These are phyloP conservation scores for Claviceps quebecensis DNA, from an alignment of 2,329 filamentous ascomycete genomes.

Conservation along the genomic window DNA sequence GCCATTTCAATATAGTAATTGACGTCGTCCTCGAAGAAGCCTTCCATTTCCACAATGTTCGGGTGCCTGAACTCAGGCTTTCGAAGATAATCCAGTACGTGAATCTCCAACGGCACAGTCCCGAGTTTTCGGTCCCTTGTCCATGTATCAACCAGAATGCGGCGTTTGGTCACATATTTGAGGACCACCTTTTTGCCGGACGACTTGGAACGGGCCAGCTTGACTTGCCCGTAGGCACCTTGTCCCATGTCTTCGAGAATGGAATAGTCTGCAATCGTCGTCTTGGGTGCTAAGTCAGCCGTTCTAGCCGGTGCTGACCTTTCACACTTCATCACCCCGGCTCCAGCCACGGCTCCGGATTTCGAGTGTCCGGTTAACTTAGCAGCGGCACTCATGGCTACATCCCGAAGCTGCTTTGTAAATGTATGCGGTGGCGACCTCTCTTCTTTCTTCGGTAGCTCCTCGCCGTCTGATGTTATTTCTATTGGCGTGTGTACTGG, in stretches of 20 bases:
- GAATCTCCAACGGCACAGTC: conserved; percentile 91
- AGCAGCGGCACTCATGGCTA: conserved; percentile 38
- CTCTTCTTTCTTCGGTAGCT: conserved; percentile 25
- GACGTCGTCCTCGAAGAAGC: conserved; percentile 63
- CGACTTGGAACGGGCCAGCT: conserved; percentile 76
- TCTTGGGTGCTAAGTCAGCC: conserved; percentile 42
- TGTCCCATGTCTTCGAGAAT: conserved; percentile 98
- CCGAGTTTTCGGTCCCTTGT: conserved; percentile 84
- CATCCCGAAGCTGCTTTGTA: conserved; percentile 43
- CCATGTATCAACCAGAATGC: conserved; percentile 97
- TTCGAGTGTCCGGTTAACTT: conserved; percentile 32
- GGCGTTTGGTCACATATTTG: conserved; percentile 94
- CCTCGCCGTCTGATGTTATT: conserved; percentile 37
- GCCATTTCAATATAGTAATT: conserved; percentile 99
- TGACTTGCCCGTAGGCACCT: conserved; percentile 94
- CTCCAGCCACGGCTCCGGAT: conserved; percentile 8
- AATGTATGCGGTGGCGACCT: conserved; percentile 32
- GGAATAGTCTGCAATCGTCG: conserved; percentile 76
- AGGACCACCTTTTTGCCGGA: conserved; percentile 75
- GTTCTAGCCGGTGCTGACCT: conserved; percentile 22
- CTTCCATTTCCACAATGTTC: conserved; percentile 60
- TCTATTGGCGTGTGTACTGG: conserved; percentile 42
- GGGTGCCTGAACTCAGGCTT: conserved; percentile 53
- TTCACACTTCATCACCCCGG: conserved; percentile 14
- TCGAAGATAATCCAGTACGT: conserved; percentile 86